A percentile compares a stretch with the other conserved stretches of the same genome.
Evolutionary conservation across 129 eudicot species (phyloP).

Genomic region (Kitagawia praeruptora): DNA sequence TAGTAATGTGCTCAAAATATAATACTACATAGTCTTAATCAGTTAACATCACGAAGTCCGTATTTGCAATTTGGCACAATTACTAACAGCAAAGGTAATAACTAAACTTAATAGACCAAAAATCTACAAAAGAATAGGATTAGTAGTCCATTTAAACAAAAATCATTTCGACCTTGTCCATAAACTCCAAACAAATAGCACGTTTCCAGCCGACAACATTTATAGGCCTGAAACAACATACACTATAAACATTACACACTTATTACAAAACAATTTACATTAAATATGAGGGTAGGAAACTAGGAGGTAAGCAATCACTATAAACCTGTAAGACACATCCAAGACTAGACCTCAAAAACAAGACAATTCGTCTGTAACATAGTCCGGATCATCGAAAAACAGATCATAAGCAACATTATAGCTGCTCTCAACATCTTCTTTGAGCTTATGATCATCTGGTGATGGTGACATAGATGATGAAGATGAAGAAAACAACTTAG

Average conservation of each 20-base stretch:
- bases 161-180: slow-evolving; percentile 74
- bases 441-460: slow-evolving; percentile 17
- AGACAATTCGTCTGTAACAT: slow-evolving; percentile 57
- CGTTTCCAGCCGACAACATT: slow-evolving; percentile 99
- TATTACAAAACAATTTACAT: too few relatives aligned
- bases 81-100: background rate
- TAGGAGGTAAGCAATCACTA: background rate
- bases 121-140: too few relatives aligned
- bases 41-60: background rate
- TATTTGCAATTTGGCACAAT: background rate
- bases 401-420: slow-evolving; percentile 29
- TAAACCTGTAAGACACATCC: slow-evolving; percentile 75
- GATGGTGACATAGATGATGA: slow-evolving; percentile 17
- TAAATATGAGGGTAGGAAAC: background rate
- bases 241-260: background rate
- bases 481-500: slow-evolving; percentile 17
- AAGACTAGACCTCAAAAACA: slow-evolving; percentile 81
- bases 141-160: background rate
- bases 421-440: slow-evolving; percentile 8
- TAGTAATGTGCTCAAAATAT: background rate
- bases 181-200: slow-evolving; percentile 95
- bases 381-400: slow-evolving; percentile 37
- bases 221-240: slow-evolving; percentile 64
- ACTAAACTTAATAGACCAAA: background rate
- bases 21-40: too few relatives aligned